Base-by-base conservation (phyloP, 352 stramenopile species). In the Phytophthora pseudosyringae region DNA sequence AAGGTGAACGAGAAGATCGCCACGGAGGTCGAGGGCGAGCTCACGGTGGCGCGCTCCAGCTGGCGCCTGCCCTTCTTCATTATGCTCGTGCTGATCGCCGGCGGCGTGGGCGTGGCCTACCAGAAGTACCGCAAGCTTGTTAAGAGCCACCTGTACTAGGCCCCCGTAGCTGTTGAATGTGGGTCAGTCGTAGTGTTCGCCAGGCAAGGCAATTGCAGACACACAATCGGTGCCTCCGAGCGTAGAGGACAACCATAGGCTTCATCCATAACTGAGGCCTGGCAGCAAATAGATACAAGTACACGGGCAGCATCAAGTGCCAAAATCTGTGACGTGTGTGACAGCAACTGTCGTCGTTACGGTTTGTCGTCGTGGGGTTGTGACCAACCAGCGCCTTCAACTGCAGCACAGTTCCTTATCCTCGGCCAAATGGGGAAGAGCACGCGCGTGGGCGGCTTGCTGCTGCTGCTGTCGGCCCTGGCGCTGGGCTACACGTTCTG, bases 71-170 rank as follows among this genome's bases (percentile, higher is more conserved):
- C 86, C 9, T 94, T 95, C 69, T 92, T 94, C 64, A 48, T 93
- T 53, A 71, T 95, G 59, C 50, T 93, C 28, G 55, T 92, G 31
- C 65, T 81, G 32, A 81, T 95, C 25, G 76, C 76, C 1, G 82
- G 64, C 8, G 73, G 64, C 21, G 59, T 90, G 31, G 80, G 76
- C 40, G 79, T 91, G 28, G 81, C 81, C 16, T 95, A 95, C 78
- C 79, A 88, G 43, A 94, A 95, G 78, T 95, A 95, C 77, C 83
- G 88, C 71, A 88, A 92, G 59, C 75, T 95, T 25, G 65, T 92
- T 55, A 94, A 94, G 79, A 92, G 78, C 63, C 88, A 94, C 62
- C 67, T 95, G 62, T 81, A 92, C 59, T 95, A 89, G 51, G 66
- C 16, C 21, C 10, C 7, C 7, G 28, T 48, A 49, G 49, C 50